A percentile compares a stretch with the other conserved stretches of the same genome.
Evolutionary conservation across 108 stramenopile species (phyloP).

Genomic region (Cylindrotheca fusiformis): DNA sequence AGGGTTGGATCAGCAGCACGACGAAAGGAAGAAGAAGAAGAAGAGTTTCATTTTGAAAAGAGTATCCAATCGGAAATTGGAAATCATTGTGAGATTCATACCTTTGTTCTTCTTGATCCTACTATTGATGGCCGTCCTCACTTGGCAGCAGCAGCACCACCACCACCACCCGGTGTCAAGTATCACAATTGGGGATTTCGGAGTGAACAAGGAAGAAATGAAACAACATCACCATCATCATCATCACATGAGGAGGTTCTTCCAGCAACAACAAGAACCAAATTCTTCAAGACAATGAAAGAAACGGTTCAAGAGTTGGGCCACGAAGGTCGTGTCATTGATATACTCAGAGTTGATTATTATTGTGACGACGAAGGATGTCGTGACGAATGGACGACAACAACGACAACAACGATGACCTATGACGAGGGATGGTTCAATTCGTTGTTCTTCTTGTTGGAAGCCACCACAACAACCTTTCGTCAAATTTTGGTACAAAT

Average conservation of each 20-base stretch:
- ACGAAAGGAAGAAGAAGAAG: too few relatives aligned
- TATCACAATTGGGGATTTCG: constrained; percentile 43
- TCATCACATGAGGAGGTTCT: background rate
- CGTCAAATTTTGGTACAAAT: constrained; percentile 10
- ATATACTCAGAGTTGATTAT: constrained; percentile 64
- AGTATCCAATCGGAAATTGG: constrained; percentile 3
- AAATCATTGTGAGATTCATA: constrained; percentile 43
- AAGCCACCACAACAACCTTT: background rate
- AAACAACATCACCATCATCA: too few relatives aligned
- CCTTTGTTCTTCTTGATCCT: constrained; percentile 50
- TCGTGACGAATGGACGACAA: constrained; percentile 33
- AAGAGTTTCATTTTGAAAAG: constrained; percentile 31
- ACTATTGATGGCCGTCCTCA: background rate
- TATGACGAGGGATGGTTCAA: constrained; percentile 37
- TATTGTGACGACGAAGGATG: constrained; percentile 34
- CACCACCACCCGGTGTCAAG: constrained; percentile 46
- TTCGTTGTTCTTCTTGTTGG: too few relatives aligned
- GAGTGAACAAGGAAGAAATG: constrained; percentile 1
- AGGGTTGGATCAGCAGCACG: constrained; percentile 30
- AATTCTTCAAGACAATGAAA: constrained; percentile 18
- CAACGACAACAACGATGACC: too few relatives aligned
- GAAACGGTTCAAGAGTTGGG: constrained; percentile 43
- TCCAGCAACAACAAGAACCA: background rate
- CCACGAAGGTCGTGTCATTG: constrained; percentile 45
- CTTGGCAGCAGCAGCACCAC: constrained; percentile 19